Percentiles rank a stretch among this genome's conserved stretches.
Evolutionary conservation across 2,329 filamentous ascomycete genomes (phyloP).

Genomic region (Rutstroemia sydowiana): DNA sequence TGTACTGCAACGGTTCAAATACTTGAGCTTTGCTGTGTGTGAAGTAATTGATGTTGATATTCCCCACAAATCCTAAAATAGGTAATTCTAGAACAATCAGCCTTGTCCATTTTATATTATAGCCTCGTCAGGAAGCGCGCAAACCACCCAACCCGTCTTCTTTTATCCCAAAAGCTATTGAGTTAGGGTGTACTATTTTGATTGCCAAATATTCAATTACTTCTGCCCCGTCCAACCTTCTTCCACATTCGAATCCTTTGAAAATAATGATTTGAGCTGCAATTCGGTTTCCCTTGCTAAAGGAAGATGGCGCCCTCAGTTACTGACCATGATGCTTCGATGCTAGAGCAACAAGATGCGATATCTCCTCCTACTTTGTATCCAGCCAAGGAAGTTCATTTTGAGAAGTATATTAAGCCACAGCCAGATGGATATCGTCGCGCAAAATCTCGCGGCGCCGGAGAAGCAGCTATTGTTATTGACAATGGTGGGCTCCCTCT

Average conservation of each 20-base stretch:
- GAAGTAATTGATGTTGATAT: too few relatives aligned
- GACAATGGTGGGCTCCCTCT: slow-evolving; percentile 70
- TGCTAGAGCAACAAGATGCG: slow-evolving; percentile 40
- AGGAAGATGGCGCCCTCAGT: slow-evolving; percentile 29
- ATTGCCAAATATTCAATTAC: too few relatives aligned
- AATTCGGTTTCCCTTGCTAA: slow-evolving; percentile 1
- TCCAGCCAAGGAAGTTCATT: slow-evolving; percentile 54
- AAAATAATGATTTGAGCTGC: slow-evolving; percentile 5
- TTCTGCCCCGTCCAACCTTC: too few relatives aligned
- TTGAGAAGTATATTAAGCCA: slow-evolving; percentile 47
- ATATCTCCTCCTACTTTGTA: slow-evolving; percentile 48
- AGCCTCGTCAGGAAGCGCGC: slow-evolving; percentile 2
- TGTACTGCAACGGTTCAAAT: too few relatives aligned
- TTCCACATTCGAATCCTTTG: neutral
- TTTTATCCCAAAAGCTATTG: neutral
- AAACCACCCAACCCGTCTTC: neutral
- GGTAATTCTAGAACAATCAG: neutral
- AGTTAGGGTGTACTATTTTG: too few relatives aligned
- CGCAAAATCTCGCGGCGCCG: slow-evolving; percentile 49
- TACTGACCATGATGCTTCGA: slow-evolving; percentile 23
- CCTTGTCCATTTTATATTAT: neutral
- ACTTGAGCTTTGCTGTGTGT: too few relatives aligned
- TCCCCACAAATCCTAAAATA: slow-evolving; percentile 1
- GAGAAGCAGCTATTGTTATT: slow-evolving; percentile 78
- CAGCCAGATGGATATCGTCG: slow-evolving; percentile 56